These are phyloP conservation scores for Blastobotrys apis DNA, from an alignment of 1,139 yeast species.

Conservation along the genomic window DNA sequence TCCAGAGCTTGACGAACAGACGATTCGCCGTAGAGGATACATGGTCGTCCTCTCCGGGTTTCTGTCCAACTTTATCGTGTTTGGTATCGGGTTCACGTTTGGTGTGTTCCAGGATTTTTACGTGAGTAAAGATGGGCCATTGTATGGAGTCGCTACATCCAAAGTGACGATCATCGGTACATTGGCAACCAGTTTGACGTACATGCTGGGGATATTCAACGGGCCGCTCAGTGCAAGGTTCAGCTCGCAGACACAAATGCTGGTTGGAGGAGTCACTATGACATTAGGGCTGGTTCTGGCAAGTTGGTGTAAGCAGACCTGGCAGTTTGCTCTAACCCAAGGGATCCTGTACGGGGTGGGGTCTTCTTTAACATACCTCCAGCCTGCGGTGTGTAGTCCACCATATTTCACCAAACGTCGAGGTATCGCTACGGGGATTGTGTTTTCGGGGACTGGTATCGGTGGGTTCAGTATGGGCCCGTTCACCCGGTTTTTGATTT, in stretches of 20 bases:
- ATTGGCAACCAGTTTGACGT: conserved; percentile 22
- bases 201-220: conserved; percentile 13
- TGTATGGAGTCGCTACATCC: conserved; percentile 17
- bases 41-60: background rate
- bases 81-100: conserved; percentile 24
- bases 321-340: conserved; percentile 38
- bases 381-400: conserved; percentile 44
- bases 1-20: too few relatives aligned
- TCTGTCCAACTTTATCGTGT: background rate
- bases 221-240: conserved; percentile 13
- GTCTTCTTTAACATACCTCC: conserved; percentile 38
- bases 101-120: conserved; percentile 27
- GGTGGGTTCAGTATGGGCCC: conserved; percentile 43
- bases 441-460: conserved; percentile 44
- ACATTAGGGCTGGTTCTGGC: conserved; percentile 22
- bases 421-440: conserved; percentile 43
- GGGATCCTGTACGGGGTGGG: conserved; percentile 42
- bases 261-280: conserved; percentile 17
- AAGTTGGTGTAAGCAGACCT: conserved; percentile 38
- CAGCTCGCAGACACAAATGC: conserved; percentile 16
- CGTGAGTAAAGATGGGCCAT: conserved; percentile 20
- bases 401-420: conserved; percentile 39
- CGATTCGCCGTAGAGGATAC: too few relatives aligned
- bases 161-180: conserved; percentile 24
- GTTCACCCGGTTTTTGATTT: conserved; percentile 34